Evolutionary conservation across 2,329 filamentous ascomycete genomes (phyloP), one percentile per base, ranked within the genome.

Genomic region (Alternaria conjuncta): DNA sequence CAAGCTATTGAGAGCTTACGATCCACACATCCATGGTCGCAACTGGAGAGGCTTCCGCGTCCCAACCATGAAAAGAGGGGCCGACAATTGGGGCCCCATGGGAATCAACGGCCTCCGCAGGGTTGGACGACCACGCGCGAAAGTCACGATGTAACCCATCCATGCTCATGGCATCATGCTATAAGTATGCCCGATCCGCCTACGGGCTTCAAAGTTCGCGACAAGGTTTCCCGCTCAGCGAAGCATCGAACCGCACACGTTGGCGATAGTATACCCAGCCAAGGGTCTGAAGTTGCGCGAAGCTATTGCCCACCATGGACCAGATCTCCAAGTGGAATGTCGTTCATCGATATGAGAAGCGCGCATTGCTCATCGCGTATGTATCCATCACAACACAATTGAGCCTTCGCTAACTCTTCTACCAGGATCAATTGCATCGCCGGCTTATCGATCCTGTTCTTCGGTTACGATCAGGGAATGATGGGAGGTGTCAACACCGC

Each of bases 401-500:
- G 10, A 12, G 1, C 11, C 5, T 1, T 18, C 20, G 28, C 51
- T 67, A 6, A 70, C 21, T 0, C 5, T 7, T 8, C 1, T 8
- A 3, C 18, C 12, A 71, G 69, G 12, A 72, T 76, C 60, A 77
- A 77, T 21, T 75, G 74, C 53, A 69, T 77, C 28, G 75, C 75
- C 21, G 75, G 72, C 7, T 66, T 77, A 5, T 73, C 71, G 9
- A 77, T 78, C 36, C 59, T 77, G 6, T 77, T 78, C 64, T 75
- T 76, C 36, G 76, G 76, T 55, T 78, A 78, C 56, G 76, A 77
- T 53, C 75, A 75, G 57, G 75, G 75, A 21, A 73, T 78, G 67
- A 77, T 78, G 75, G 74, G 74, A 15, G 75, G 75, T 43, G 73
- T 78, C 56, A 78, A 78, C 36, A 75, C 71, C 11, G 71, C 76